Conservation (phyloP, 2,329 filamentous ascomycete species). For the Neofusicoccum kwambonambiense region DNA sequence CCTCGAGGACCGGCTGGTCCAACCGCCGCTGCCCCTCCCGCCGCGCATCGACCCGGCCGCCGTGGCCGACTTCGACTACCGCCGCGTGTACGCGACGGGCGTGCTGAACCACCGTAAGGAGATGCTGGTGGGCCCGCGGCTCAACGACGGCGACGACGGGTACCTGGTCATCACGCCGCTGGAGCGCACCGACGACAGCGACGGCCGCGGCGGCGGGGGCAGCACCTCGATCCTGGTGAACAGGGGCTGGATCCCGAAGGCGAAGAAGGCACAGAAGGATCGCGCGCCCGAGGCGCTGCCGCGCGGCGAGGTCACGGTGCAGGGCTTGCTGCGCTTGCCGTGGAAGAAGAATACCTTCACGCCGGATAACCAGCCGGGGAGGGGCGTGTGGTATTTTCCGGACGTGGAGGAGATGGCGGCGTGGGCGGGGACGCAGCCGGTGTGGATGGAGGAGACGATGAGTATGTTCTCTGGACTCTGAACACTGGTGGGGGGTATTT, state of each 20-base stretch:
- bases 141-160: constrained; percentile 85
- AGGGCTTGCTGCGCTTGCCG: constrained; percentile 82
- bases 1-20: constrained; percentile 87
- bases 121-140: constrained; percentile 91
- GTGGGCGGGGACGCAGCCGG: constrained; percentile 75
- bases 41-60: constrained; percentile 78
- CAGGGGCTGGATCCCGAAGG: constrained; percentile 87
- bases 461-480: constrained; percentile 50
- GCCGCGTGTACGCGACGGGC: constrained; percentile 75
- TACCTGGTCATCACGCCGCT: constrained; percentile 90
- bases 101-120: constrained; percentile 82
- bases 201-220: constrained; percentile 18
- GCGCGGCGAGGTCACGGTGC: constrained; percentile 68
- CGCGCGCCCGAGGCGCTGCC: constrained; percentile 64
- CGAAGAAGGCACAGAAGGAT: constrained; percentile 62
- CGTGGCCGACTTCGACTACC: constrained; percentile 86
- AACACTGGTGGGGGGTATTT: constrained; percentile 29
- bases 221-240: constrained; percentile 70
- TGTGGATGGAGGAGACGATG: constrained; percentile 97
- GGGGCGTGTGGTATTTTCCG: constrained; percentile 89
- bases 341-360: constrained; percentile 99
- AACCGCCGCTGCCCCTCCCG: constrained; percentile 80
- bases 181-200: constrained; percentile 61
- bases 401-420: constrained; percentile 90
- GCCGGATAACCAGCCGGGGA: constrained; percentile 80